Conservation (phyloP, 208 protist species). For the Trypanosoma scelopori region DNA sequence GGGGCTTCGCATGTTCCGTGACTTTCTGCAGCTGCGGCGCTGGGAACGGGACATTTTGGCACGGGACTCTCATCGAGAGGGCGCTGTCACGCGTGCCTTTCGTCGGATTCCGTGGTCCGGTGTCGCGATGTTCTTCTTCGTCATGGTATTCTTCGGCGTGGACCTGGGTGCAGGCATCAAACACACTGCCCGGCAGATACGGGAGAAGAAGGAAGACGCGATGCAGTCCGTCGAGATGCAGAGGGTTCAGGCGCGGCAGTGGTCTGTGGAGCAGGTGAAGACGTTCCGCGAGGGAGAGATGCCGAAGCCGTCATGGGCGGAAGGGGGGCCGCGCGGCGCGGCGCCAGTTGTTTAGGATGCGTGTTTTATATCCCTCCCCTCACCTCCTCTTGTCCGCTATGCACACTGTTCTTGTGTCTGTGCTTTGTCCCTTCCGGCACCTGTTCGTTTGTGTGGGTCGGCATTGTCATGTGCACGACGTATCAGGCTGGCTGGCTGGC, state of each 20-base stretch:
- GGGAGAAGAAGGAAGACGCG: conserved; percentile 79
- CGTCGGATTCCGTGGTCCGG: conserved; percentile 76
- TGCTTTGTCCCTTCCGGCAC: background rate
- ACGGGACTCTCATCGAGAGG: conserved; percentile 49
- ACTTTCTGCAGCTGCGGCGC: conserved; percentile 66
- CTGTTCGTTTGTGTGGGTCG: too few species aligned
- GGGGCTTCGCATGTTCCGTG: conserved; percentile 61
- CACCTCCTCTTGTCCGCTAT: too few species aligned
- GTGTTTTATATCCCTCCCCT: too few species aligned
- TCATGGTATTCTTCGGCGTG: conserved; percentile 86
- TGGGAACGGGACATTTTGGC: conserved; percentile 72
- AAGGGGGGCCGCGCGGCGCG: conserved; percentile 45
- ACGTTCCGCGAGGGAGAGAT: conserved; percentile 63
- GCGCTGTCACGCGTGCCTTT: conserved; percentile 42
- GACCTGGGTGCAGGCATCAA: conserved; percentile 80
- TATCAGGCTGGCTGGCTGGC: too few species aligned
- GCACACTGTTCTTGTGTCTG: too few species aligned
- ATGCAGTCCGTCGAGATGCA: conserved; percentile 56
- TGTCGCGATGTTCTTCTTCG: conserved; percentile 78
- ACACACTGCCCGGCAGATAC: conserved; percentile 63
- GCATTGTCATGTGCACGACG: too few species aligned
- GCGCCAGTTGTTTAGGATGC: background rate
- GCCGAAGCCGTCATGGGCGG: conserved; percentile 72
- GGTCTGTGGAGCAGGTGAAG: conserved; percentile 84
- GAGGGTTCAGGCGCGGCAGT: conserved; percentile 69